phyloP scores from a whole-genome alignment of 225 moss, liverwort and hornwort genomes.

The Polytrichum commune region DNA sequence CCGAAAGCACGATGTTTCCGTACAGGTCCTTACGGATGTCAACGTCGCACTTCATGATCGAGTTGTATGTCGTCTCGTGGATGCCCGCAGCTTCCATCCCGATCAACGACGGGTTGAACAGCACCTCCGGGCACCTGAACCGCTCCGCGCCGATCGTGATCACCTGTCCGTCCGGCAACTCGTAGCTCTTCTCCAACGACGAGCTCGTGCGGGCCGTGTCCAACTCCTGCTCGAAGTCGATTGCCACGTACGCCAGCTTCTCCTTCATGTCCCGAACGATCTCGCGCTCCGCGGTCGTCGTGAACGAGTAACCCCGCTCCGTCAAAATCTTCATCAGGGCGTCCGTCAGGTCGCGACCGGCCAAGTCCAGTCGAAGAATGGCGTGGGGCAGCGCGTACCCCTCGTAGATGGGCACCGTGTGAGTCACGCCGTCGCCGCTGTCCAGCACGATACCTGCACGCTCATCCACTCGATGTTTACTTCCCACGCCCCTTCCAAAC shows the following conservation, averaged over 20 bases:
- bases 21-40: conserved; percentile 88
- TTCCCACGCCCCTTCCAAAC: too few species aligned
- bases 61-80: conserved; percentile 89
- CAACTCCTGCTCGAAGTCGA: conserved; percentile 58
- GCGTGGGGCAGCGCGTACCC: conserved; percentile 87
- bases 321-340: conserved; percentile 84
- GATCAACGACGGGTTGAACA: conserved; percentile 76
- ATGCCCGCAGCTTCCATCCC: conserved; percentile 87
- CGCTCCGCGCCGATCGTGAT: conserved; percentile 73
- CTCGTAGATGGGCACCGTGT: conserved; percentile 61
- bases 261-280: conserved; percentile 94
- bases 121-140: conserved; percentile 82
- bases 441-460: conserved; percentile 48
- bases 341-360: conserved; percentile 77
- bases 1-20: conserved; percentile 64
- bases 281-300: conserved; percentile 81
- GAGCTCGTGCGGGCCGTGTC: conserved; percentile 41
- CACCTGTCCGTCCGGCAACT: conserved; percentile 73
- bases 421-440: conserved; percentile 55
- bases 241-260: conserved; percentile 66
- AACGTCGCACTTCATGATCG: conserved; percentile 96
- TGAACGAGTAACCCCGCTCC: conserved; percentile 84
- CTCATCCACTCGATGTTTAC: too few species aligned
- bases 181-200: conserved; percentile 59
- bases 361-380: conserved; percentile 78